These are phyloP conservation scores for Rhizopus delemar DNA, from an alignment of 371 early-diverging fungal genomes.

Conservation along the genomic window DNA sequence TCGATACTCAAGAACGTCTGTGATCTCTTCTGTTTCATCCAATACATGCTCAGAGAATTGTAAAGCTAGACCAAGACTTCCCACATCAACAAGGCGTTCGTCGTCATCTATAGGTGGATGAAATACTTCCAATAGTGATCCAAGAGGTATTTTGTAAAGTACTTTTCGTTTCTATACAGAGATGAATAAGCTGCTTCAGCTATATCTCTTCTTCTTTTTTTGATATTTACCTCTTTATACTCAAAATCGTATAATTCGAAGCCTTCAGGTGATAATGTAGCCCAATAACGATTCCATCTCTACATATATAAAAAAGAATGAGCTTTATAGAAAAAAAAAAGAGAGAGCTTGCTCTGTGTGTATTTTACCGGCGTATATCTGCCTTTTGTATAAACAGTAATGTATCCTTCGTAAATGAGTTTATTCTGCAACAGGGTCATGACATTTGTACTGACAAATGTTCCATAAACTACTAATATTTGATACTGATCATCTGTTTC, in stretches of 20 bases:
- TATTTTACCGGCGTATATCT: slow-evolving; percentile 36
- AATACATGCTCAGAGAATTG: slow-evolving; percentile 37
- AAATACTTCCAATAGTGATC: slow-evolving; percentile 29
- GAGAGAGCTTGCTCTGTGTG: neutral
- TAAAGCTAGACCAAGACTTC: slow-evolving; percentile 40
- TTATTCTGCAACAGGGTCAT: slow-evolving; percentile 34
- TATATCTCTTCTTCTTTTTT: neutral
- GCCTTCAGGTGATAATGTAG: slow-evolving; percentile 32
- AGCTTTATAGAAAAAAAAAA: neutral
- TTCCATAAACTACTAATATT: slow-evolving; percentile 39
- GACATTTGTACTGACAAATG: slow-evolving; percentile 33
- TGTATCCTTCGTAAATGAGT: slow-evolving; percentile 35
- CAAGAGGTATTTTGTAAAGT: slow-evolving; percentile 34
- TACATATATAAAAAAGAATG: slow-evolving; percentile 8
- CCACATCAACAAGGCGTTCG: slow-evolving; percentile 49
- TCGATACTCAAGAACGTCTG: slow-evolving; percentile 33
- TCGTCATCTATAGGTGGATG: slow-evolving; percentile 48
- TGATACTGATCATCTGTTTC: slow-evolving; percentile 30
- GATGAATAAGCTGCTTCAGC: neutral
- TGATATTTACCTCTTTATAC: slow-evolving; percentile 35
- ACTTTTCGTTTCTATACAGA: slow-evolving; percentile 29
- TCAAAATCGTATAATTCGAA: slow-evolving; percentile 52
- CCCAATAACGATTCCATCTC: slow-evolving; percentile 53
- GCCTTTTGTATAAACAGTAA: slow-evolving; percentile 49
- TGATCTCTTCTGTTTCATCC: slow-evolving; percentile 9